A percentile compares a stretch with the other conserved stretches of the same genome.
These are phyloP conservation scores for Seiridium cupressi DNA, from an alignment of 2,329 filamentous ascomycete genomes.

Conservation along the genomic window DNA sequence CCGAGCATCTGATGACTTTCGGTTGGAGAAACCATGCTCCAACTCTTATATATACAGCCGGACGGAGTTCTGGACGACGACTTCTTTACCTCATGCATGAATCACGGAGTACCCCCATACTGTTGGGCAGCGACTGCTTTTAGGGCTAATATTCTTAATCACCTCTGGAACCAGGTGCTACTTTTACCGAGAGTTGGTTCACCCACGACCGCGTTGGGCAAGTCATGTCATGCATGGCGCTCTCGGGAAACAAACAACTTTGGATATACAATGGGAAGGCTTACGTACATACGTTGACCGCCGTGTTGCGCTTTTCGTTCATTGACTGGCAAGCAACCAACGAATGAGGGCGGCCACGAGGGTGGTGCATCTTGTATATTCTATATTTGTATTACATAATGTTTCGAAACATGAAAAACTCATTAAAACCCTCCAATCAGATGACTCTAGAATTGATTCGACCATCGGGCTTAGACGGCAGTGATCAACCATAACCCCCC, in stretches of 20 bases:
- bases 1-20: neutral
- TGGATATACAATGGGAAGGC: slow-evolving; percentile 13
- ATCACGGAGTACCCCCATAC: slow-evolving; percentile 11
- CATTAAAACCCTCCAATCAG: neutral
- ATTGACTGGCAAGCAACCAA: neutral
- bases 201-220: neutral
- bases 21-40: neutral
- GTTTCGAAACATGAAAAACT: neutral
- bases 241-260: slow-evolving; percentile 9
- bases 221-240: slow-evolving; percentile 4
- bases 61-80: slow-evolving; percentile 9
- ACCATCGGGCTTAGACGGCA: too few relatives aligned
- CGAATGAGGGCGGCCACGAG: neutral
- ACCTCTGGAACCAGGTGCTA: slow-evolving; percentile 16
- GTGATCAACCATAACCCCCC: too few relatives aligned
- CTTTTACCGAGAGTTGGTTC: slow-evolving; percentile 14
- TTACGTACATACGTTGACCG: slow-evolving; percentile 3
- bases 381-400: slow-evolving; percentile 4
- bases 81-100: slow-evolving; percentile 12
- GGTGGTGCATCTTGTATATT: slow-evolving; percentile 4
- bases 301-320: neutral
- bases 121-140: slow-evolving; percentile 8
- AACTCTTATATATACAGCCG: slow-evolving; percentile 3
- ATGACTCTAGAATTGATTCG: too few relatives aligned
- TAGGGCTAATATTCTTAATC: slow-evolving; percentile 14